Evolutionary conservation across 1,139 yeast species (phyloP).

Genomic region (Debaryomyces nepalensis): DNA sequence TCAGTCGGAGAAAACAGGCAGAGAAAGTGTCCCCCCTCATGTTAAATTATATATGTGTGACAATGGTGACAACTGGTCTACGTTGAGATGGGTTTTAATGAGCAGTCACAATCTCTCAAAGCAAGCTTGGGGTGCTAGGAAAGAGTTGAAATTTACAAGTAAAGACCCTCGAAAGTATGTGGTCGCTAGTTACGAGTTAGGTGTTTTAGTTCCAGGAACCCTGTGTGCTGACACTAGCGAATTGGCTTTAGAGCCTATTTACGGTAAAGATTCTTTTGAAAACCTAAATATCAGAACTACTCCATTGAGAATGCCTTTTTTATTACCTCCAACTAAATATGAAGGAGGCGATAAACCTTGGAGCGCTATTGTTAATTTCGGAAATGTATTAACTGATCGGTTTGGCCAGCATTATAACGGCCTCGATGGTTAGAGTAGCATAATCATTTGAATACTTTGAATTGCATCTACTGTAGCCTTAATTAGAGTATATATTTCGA

Average conservation of each 20-base stretch:
- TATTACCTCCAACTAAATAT: conserved; percentile 53
- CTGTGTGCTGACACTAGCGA: conserved; percentile 20
- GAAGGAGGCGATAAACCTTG: conserved; percentile 51
- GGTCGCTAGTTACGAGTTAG: conserved; percentile 57
- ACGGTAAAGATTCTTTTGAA: conserved; percentile 39
- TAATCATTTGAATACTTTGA: too few species aligned
- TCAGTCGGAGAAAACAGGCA: conserved; percentile 27
- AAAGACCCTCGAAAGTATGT: conserved; percentile 27
- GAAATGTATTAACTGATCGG: conserved; percentile 24
- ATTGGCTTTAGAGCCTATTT: conserved; percentile 38
- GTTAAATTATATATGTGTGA: conserved; percentile 46
- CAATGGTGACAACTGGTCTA: conserved; percentile 52
- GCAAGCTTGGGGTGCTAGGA: conserved; percentile 71
- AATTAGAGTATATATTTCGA: too few species aligned
- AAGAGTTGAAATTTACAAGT: conserved; percentile 21
- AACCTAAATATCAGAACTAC: conserved; percentile 18
- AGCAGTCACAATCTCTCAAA: conserved; percentile 69
- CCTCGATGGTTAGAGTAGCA: neutral
- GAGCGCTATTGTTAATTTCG: conserved; percentile 36
- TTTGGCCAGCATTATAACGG: conserved; percentile 26
- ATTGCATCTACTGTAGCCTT: too few species aligned
- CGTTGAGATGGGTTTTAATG: conserved; percentile 64
- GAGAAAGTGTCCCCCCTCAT: conserved; percentile 45
- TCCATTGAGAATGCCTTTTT: conserved; percentile 58
- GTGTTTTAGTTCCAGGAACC: conserved; percentile 49